Evolutionary conservation across 768 basidiomycete species (phyloP).

Genomic region (Lentinula sp.): DNA sequence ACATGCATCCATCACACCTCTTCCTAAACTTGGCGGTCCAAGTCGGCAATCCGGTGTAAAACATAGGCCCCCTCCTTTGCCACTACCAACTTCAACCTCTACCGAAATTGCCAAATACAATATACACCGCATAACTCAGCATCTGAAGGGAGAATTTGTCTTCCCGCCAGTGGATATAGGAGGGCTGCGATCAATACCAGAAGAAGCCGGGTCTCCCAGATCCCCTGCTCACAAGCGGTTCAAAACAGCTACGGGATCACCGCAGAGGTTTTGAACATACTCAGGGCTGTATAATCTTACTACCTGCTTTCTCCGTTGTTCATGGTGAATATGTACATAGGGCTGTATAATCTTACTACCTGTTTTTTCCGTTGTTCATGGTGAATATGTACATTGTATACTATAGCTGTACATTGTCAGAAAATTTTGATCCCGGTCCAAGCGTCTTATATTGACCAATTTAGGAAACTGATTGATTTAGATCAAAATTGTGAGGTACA

Average conservation of each 20-base stretch:
- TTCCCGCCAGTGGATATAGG: constrained; percentile 28
- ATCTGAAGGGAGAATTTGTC: constrained; percentile 32
- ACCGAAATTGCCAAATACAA: constrained; percentile 31
- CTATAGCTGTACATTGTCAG: too few relatives aligned
- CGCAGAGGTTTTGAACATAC: not conserved
- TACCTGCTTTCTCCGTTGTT: too few relatives aligned
- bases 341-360: not conserved
- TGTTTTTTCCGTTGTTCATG: too few relatives aligned
- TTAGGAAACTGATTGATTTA: not conserved
- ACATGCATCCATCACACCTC: not conserved
- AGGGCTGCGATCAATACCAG: not conserved
- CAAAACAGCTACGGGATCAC: not conserved
- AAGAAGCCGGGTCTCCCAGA: not conserved
- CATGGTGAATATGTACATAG: too few relatives aligned
- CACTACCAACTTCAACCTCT: constrained; percentile 22
- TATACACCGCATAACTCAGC: constrained; percentile 26
- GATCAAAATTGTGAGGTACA: not conserved
- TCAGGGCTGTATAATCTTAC: not conserved
- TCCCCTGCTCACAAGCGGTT: constrained; percentile 1
- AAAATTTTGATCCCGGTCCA: not conserved
- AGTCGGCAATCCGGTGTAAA: not conserved
- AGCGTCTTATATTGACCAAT: not conserved
- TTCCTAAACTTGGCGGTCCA: not conserved
- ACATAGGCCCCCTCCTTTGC: constrained; percentile 22
- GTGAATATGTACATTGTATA: too few relatives aligned